Evolutionary conservation across 2,329 filamentous ascomycete species (phyloP).

Genomic region (Xylariomycetidae sp.): DNA sequence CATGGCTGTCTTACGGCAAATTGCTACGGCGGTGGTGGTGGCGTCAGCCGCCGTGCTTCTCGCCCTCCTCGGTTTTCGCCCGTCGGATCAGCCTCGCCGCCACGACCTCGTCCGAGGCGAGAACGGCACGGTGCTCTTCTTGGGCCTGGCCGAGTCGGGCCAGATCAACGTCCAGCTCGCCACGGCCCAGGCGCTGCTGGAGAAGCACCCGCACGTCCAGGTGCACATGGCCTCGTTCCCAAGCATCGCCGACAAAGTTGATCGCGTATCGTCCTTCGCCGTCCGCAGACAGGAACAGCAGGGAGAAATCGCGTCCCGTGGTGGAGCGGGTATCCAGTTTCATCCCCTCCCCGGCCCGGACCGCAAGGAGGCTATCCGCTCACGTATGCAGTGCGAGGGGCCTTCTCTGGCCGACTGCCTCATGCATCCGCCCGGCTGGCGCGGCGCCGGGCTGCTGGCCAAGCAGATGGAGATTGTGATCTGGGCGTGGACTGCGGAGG

Average conservation of each 20-base stretch:
- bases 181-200: constrained; percentile 28
- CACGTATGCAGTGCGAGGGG: not conserved
- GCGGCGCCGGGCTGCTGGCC: not conserved
- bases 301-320: no score
- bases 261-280: not conserved
- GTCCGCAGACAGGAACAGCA: not conserved
- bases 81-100: not conserved
- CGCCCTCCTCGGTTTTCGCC: not conserved
- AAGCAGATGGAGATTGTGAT: not conserved
- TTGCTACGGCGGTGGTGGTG: no score
- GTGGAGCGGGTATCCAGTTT: no score
- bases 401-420: not conserved
- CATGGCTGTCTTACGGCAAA: no score
- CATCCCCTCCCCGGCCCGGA: not conserved
- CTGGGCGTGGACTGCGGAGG: not conserved
- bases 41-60: not conserved
- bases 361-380: not conserved
- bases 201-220: constrained; percentile 26
- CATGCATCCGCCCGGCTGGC: not conserved
- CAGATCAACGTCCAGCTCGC: constrained; percentile 33
- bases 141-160: constrained; percentile 28
- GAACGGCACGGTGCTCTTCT: constrained; percentile 30
- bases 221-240: constrained; percentile 32
- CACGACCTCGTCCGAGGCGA: not conserved
- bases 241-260: constrained; percentile 1